Conservation (phyloP, 768 basidiomycete species). For the Suillus subalutaceus region DNA sequence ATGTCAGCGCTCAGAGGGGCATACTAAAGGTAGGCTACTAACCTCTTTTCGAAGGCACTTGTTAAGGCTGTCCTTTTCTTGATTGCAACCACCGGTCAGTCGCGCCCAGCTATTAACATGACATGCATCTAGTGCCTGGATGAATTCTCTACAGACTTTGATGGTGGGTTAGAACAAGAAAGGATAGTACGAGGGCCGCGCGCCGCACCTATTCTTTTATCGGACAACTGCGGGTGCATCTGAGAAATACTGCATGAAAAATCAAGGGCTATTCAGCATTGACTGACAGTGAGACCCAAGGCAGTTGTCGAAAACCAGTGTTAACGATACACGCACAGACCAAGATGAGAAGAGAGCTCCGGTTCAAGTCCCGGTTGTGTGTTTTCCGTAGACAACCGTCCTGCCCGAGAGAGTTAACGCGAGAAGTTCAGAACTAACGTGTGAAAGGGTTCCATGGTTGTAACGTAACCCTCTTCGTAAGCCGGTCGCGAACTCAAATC, state of each 20-base stretch:
- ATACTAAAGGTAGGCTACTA: slow-evolving; percentile 18
- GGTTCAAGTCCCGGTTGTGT: slow-evolving; percentile 6
- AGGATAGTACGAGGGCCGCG: neutral
- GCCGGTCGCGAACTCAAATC: slow-evolving; percentile 1
- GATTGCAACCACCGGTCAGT: slow-evolving; percentile 72
- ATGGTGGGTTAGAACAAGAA: slow-evolving; percentile 15
- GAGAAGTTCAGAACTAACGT: neutral
- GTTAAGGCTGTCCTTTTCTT: slow-evolving; percentile 67
- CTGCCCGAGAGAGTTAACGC: slow-evolving; percentile 11
- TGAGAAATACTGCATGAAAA: slow-evolving; percentile 15
- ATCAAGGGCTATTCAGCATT: slow-evolving; percentile 2
- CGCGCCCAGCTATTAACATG: slow-evolving; percentile 65
- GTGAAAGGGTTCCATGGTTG: slow-evolving; percentile 21
- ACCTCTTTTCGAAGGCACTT: slow-evolving; percentile 75
- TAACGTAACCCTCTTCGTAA: slow-evolving; percentile 8
- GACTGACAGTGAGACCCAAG: slow-evolving; percentile 7
- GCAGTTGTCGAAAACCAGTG: slow-evolving; percentile 8
- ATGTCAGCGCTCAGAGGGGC: slow-evolving; percentile 9
- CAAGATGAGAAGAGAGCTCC: slow-evolving; percentile 18
- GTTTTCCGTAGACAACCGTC: slow-evolving; percentile 6
- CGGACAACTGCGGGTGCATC: slow-evolving; percentile 77
- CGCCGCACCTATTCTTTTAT: slow-evolving; percentile 57
- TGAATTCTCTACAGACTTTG: slow-evolving; percentile 76
- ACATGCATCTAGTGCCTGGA: slow-evolving; percentile 74
- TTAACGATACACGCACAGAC: slow-evolving; percentile 21